Evolutionary conservation across 2,329 filamentous ascomycete genomes (phyloP).

Genomic region (Penicillium sp.): DNA sequence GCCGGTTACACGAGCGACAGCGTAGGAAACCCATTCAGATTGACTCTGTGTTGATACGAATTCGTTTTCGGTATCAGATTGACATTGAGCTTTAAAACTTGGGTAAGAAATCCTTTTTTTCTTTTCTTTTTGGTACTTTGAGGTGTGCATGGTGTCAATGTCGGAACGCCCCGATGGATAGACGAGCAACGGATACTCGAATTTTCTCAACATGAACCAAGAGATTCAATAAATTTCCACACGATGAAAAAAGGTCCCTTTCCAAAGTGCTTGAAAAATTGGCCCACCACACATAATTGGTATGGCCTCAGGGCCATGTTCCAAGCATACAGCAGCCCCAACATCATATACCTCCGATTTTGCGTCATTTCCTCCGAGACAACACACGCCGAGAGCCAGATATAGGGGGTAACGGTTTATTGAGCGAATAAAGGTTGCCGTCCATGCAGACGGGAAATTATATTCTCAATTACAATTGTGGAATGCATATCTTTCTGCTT

Average conservation of each 20-base stretch:
- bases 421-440: neutral
- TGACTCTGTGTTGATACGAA: slow-evolving; percentile 6
- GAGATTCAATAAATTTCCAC: neutral
- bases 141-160: slow-evolving; percentile 8
- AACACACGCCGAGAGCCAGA: neutral
- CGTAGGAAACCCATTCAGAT: slow-evolving; percentile 17
- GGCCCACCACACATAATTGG: neutral
- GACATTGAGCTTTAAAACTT: slow-evolving; percentile 13
- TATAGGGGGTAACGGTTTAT: neutral
- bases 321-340: neutral
- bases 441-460: slow-evolving; percentile 6
- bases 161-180: slow-evolving; percentile 4
- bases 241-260: neutral
- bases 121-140: slow-evolving; percentile 1
- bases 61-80: slow-evolving; percentile 12
- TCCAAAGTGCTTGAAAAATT: neutral
- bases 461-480: slow-evolving; percentile 7
- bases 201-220: neutral
- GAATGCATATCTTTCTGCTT: slow-evolving; percentile 11
- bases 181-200: neutral
- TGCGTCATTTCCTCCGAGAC: neutral
- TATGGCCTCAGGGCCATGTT: neutral
- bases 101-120: slow-evolving; percentile 8
- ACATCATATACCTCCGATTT: neutral
- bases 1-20: slow-evolving; percentile 34